Percentiles rank a stretch among this genome's conserved stretches.
These are phyloP conservation scores for Balansia obtecta DNA, from an alignment of 2,329 filamentous ascomycete species.

Conservation along the genomic window DNA sequence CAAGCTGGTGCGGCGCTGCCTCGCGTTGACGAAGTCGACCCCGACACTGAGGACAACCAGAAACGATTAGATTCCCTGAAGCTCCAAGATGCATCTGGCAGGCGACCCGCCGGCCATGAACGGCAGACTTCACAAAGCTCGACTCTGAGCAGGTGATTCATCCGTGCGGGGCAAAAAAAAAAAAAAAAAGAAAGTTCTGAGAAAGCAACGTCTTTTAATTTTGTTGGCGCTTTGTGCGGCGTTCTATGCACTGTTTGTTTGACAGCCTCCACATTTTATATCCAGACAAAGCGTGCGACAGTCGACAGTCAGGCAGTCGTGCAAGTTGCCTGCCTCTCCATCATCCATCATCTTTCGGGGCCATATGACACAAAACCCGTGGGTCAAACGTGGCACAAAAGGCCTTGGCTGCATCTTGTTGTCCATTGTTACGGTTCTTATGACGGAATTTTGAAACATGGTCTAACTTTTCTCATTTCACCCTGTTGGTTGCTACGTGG, in stretches of 20 bases:
- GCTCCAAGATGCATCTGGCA: conserved; percentile 65
- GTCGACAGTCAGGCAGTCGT: background rate
- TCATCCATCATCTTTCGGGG: background rate
- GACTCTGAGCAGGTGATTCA: conserved; percentile 35
- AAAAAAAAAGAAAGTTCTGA: background rate
- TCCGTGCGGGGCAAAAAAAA: too few species aligned
- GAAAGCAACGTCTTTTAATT: background rate
- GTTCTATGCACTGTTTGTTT: background rate
- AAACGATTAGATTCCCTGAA: conserved; percentile 82
- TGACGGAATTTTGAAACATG: conserved; percentile 4
- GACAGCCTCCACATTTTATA: background rate
- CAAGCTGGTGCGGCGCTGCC: conserved; percentile 29
- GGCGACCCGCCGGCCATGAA: conserved; percentile 42
- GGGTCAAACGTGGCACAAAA: background rate
- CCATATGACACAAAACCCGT: background rate
- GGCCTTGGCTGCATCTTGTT: background rate
- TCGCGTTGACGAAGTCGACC: conserved; percentile 64
- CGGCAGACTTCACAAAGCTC: conserved; percentile 48
- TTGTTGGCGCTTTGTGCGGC: background rate
- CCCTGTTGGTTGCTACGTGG: background rate
- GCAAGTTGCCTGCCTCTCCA: background rate
- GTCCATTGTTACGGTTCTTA: conserved; percentile 3
- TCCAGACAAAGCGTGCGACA: background rate
- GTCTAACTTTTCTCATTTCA: background rate
- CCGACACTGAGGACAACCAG: conserved; percentile 68